Evolutionary conservation across 208 protist species (phyloP), one percentile per base, ranked within the genome.

Genomic region (Crithidia mellificae): DNA sequence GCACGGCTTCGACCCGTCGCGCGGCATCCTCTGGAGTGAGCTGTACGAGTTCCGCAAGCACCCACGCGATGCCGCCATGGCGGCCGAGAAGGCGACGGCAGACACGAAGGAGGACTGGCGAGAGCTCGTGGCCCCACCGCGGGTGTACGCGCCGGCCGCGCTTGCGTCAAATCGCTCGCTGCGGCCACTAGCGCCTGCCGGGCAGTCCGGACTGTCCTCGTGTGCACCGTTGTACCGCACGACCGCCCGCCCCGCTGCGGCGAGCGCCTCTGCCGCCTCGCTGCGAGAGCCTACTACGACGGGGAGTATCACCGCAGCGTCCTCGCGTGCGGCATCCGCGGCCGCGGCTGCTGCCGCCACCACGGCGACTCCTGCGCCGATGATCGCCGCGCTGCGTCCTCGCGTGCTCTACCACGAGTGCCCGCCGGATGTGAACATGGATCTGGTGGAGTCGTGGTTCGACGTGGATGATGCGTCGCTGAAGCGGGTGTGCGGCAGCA

Each of bases 11-110:
- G 88, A 94, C 61, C 83, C 85, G 1, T 54, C 77, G 0, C 84
- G 88, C 8, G 88, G 85, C 6, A 77, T 92, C 12, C 67, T 94
- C 27, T 94, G 86, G 84, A 74, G 76, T 14, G 83, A 86, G 25
- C 58, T 83, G 12, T 88, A 77, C 69, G 68, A 87, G 63, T 19
- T 87, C 19, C 65, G 70, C 25, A 86, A 80, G 34, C 47, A 32
- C 1, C 32, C 34, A 6, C 58, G 19, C 6, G 36, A 70, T n/a
- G 34, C 29, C 20, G 32, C 17, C 24, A 38, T 50, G 49, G 19
- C 25, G 4, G 24, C 61, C 14, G 56, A 72, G 52, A 56, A 39
- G 20, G 27, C 20, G 11, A 38, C 20, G n/a, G 27, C 49, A 24
- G 29, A 39, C 9, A 34, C 58, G 19, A 44, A 30, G 57, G 34